Conservation (phyloP, 2,329 filamentous ascomycete genomes). For the Fusarium xylarioides region DNA sequence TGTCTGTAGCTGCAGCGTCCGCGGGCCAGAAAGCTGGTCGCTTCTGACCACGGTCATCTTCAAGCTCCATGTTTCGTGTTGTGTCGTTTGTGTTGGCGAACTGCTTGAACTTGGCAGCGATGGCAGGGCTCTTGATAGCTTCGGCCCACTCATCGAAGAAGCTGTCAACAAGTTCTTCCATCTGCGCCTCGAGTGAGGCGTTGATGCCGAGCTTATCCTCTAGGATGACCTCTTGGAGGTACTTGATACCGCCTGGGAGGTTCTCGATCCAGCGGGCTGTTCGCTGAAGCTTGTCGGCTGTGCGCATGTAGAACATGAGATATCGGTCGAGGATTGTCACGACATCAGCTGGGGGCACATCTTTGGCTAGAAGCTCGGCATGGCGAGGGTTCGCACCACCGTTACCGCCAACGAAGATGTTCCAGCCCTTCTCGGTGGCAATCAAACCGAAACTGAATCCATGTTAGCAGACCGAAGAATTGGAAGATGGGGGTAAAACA, state of each 20-base stretch:
- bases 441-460: conserved; percentile 80
- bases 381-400: conserved; percentile 87
- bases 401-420: conserved; percentile 90
- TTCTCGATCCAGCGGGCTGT: conserved; percentile 89
- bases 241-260: conserved; percentile 83
- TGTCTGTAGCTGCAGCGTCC: conserved; percentile 69
- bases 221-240: conserved; percentile 83
- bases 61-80: conserved; percentile 73
- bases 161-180: conserved; percentile 82
- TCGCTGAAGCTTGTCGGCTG: conserved; percentile 87
- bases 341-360: conserved; percentile 84
- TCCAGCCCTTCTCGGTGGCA: conserved; percentile 91
- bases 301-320: conserved; percentile 92
- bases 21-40: conserved; percentile 82
- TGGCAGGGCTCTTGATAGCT: conserved; percentile 74
- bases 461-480: conserved; percentile 14
- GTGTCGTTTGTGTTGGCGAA: conserved; percentile 85
- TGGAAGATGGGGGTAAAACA: conserved; percentile 42
- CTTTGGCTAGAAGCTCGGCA: conserved; percentile 83
- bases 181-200: conserved; percentile 84
- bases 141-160: conserved; percentile 96
- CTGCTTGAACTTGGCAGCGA: conserved; percentile 77
- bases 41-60: conserved; percentile 76
- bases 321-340: conserved; percentile 88
- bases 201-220: conserved; percentile 88